Evolutionary conservation across 352 stramenopile species (phyloP).

Genomic region (Elongisporangium undulatum): DNA sequence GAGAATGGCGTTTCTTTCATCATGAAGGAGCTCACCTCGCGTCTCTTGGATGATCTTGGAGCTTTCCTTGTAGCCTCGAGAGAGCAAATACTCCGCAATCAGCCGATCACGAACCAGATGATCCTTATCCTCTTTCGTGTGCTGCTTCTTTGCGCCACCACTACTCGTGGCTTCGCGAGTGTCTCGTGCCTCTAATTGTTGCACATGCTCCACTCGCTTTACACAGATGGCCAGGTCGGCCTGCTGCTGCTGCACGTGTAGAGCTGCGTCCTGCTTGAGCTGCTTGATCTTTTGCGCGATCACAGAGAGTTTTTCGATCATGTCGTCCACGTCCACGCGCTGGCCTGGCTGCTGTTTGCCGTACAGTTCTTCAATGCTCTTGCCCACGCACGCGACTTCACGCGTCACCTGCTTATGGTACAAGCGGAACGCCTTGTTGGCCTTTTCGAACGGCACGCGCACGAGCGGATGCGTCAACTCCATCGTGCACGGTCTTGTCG

Average conservation of each 20-base stretch:
- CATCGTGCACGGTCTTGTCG: slow-evolving; percentile 14
- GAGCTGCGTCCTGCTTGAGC: slow-evolving; percentile 46
- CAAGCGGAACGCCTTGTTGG: slow-evolving; percentile 71
- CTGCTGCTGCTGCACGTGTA: slow-evolving; percentile 41
- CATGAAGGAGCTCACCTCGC: slow-evolving; percentile 43
- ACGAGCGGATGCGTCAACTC: slow-evolving; percentile 69
- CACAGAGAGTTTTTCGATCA: slow-evolving; percentile 41
- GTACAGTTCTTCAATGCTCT: slow-evolving; percentile 44
- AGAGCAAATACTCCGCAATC: slow-evolving; percentile 73
- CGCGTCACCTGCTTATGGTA: slow-evolving; percentile 78
- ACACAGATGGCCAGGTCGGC: slow-evolving; percentile 48
- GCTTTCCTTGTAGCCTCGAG: slow-evolving; percentile 54
- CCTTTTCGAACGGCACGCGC: slow-evolving; percentile 69
- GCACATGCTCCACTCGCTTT: slow-evolving; percentile 34
- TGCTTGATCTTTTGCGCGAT: slow-evolving; percentile 37
- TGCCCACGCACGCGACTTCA: slow-evolving; percentile 44
- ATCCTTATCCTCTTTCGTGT: slow-evolving; percentile 9
- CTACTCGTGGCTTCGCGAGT: background rate
- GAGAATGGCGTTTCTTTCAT: slow-evolving; percentile 36
- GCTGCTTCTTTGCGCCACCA: slow-evolving; percentile 3
- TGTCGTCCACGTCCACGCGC: slow-evolving; percentile 48
- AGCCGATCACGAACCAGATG: slow-evolving; percentile 37
- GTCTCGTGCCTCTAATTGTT: slow-evolving; percentile 22
- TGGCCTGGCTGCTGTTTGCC: slow-evolving; percentile 57
- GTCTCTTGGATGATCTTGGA: slow-evolving; percentile 63